These are phyloP conservation scores for Russula earlei DNA, from an alignment of 768 basidiomycete genomes.

Conservation along the genomic window DNA sequence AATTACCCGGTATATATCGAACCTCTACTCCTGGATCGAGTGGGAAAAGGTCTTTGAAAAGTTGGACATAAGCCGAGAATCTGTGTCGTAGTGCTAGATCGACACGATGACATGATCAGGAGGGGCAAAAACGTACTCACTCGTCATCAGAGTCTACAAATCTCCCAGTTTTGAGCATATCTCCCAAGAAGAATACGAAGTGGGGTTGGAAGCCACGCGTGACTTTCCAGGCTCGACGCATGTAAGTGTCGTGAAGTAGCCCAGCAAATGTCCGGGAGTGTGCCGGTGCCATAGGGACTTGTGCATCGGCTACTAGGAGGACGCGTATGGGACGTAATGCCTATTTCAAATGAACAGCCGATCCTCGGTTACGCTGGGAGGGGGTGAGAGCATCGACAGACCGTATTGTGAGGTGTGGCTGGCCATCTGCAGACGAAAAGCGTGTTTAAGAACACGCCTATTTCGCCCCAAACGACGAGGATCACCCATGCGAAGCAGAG, in stretches of 20 bases:
- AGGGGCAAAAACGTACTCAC: constrained; percentile 39
- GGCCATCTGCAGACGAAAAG: constrained; percentile 54
- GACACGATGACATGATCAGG: neutral
- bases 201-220: constrained; percentile 53
- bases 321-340: constrained; percentile 37
- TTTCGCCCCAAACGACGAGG: constrained; percentile 63
- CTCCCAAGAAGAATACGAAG: constrained; percentile 74
- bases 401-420: neutral
- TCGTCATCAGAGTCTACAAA: constrained; percentile 52
- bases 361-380: neutral
- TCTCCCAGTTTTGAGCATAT: constrained; percentile 85
- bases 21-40: constrained; percentile 36
- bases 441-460: constrained; percentile 43
- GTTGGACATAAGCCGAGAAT: constrained; percentile 57
- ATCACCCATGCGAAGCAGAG: constrained; percentile 53
- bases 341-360: neutral
- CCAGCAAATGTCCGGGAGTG: constrained; percentile 61
- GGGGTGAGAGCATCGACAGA: neutral
- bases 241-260: constrained; percentile 65
- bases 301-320: constrained; percentile 80
- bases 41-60: constrained; percentile 65
- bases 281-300: constrained; percentile 55
- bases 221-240: constrained; percentile 76
- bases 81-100: constrained; percentile 33
- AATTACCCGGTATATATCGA: constrained; percentile 82